Evolutionary conservation across 78 protist species (phyloP), one percentile per base, ranked within the genome.

Genomic region (Capsaspora owczarzaki): DNA sequence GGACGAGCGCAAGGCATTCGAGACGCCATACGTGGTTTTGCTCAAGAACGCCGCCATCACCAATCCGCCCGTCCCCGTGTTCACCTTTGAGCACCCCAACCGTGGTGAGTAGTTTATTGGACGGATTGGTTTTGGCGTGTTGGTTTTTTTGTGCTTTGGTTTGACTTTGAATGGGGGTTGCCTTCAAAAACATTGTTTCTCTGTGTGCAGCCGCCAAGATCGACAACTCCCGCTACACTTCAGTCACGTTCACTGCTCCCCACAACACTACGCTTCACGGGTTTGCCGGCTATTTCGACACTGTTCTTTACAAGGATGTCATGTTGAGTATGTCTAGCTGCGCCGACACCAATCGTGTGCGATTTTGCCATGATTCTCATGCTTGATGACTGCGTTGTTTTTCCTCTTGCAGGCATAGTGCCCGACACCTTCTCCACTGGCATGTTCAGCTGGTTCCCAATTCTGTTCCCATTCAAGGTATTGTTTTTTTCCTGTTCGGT

Each of bases 401-500:
- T 2, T 31, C 14, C 22, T 2, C 22, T 40, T n/a, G n/a, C 53
- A 86, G 85, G 80, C 78, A 96, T 85, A 43, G 68, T 90, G 61
- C 99, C 99, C 2, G 27, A 1, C 22, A 92, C 95, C 35, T 80
- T 79, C 76, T 84, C 96, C 4, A 78, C 84, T 12, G 98, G 91
- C 76, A 95, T 97, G 98, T 89, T 85, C 88, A 81, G 90, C 79
- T 97, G 99, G 99, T 97, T 97, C 79, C 98, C 98, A 16, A 85
- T 94, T 42, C 93, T 51, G 86, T 86, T 97, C 61, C 99, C 99
- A 22, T 49, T 97, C 68, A 56, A 75, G 47, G 82, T 82, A 47
- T 2, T 2, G 10, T 2, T 29, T 3, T 71, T 16, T 29, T 19
- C 19, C 19, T 43, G 41, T n/a, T n/a, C n/a, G n/a, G n/a, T n/a